Conservation (phyloP, 1,284 basidiomycete genomes). For the Naganishia liquefaciens region DNA sequence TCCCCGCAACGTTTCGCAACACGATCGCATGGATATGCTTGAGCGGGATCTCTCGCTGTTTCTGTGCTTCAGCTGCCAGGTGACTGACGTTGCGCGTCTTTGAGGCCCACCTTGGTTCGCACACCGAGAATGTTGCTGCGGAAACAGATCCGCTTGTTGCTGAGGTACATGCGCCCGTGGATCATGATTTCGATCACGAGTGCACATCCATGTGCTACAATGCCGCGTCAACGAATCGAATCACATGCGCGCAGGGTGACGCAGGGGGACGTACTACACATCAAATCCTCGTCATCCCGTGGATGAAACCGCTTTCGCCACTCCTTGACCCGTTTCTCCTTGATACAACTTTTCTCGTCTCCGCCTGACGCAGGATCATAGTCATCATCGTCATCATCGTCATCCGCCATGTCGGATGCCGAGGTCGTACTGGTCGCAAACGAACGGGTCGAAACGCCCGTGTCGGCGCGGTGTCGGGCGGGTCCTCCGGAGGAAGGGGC, state of each 20-base stretch:
- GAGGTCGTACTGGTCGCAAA: conserved; percentile 19
- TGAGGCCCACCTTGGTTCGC: conserved; percentile 35
- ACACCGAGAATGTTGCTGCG: conserved; percentile 38
- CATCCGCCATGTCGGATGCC: neutral
- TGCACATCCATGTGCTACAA: conserved; percentile 36
- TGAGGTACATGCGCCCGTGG: conserved; percentile 38
- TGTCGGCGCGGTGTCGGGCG: conserved; percentile 10
- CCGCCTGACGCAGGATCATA: conserved; percentile 23
- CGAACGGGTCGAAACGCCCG: conserved; percentile 3
- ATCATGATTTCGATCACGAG: conserved; percentile 37
- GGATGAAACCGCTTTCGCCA: conserved; percentile 36
- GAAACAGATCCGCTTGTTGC: conserved; percentile 34
- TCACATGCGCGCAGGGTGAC: neutral
- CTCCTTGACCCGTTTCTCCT: conserved; percentile 37
- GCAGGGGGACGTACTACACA: conserved; percentile 35
- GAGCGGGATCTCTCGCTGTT: conserved; percentile 34
- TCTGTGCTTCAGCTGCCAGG: neutral
- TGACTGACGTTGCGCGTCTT: too few species aligned
- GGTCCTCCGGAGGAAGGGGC: neutral
- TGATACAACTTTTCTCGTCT: conserved; percentile 28
- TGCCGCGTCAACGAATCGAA: neutral
- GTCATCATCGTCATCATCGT: conserved; percentile 24
- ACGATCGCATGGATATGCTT: conserved; percentile 29
- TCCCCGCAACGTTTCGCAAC: conserved; percentile 35
- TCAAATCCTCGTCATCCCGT: conserved; percentile 32